These are phyloP conservation scores for Quercus parvula DNA, from an alignment of 306 rosid genomes.

Conservation along the genomic window DNA sequence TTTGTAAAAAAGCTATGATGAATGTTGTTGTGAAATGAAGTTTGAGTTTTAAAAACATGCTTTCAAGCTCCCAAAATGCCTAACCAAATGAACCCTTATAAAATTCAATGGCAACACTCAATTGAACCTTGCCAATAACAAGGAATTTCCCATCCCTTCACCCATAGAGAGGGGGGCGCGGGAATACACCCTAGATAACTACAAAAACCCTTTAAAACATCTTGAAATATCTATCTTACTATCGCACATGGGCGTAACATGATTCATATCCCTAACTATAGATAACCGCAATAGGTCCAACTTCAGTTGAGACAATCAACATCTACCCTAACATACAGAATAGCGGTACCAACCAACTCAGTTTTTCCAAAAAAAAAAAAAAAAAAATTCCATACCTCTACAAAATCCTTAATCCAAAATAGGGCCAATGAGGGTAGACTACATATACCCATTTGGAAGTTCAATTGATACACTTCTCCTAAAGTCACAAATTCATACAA, in stretches of 20 bases:
- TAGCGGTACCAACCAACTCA: not conserved
- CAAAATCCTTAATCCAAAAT: not conserved
- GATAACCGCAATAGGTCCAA: not conserved
- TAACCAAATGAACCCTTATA: not conserved
- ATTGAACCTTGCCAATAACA: not conserved
- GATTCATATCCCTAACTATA: not conserved
- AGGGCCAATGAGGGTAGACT: not conserved
- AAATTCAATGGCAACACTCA: not conserved
- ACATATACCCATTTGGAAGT: not conserved
- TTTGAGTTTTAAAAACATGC: not conserved
- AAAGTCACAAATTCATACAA: not conserved
- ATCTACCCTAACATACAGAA: not conserved
- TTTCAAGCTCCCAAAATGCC: not conserved
- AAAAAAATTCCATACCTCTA: not conserved
- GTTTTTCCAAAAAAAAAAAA: not conserved
- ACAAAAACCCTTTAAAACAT: not conserved
- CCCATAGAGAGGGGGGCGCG: not conserved
- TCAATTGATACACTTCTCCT: not conserved
- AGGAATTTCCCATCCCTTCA: not conserved
- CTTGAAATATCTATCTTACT: not conserved
- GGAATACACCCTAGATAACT: too few species aligned
- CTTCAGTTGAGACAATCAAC: not conserved
- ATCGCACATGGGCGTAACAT: not conserved
- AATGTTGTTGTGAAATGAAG: not conserved
- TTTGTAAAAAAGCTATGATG: too few species aligned